Conservation (phyloP, 805 yeast species). For the Jamesozyma spencerorum region DNA sequence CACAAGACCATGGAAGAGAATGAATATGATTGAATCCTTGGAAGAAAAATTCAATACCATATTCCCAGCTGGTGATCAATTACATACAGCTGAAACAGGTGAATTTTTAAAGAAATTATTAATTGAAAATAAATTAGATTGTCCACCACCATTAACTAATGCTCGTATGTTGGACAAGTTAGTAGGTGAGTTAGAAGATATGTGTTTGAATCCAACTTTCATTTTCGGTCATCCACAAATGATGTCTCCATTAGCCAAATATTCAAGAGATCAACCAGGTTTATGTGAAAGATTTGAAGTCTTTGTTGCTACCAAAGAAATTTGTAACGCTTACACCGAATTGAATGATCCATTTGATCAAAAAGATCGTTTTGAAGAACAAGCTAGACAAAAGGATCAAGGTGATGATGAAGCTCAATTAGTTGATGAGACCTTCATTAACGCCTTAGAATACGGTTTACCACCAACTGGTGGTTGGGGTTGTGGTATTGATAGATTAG, state of each 20-base stretch:
- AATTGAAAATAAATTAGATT: constrained; percentile 72
- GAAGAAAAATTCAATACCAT: constrained; percentile 78
- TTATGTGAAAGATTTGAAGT: constrained; percentile 97
- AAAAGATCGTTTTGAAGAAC: constrained; percentile 95
- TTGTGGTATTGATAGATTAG: constrained; percentile 95
- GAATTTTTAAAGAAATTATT: constrained; percentile 75
- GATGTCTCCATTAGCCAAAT: constrained; percentile 99
- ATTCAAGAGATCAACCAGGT: constrained; percentile 86
- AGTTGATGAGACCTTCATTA: constrained; percentile 93
- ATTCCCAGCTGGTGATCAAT: constrained; percentile 92
- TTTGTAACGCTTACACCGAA: constrained; percentile 96
- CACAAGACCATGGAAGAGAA: constrained; percentile 96
- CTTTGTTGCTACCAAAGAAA: constrained; percentile 96
- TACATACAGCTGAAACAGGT: constrained; percentile 91
- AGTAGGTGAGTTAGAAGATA: constrained; percentile 93
- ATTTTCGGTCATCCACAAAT: constrained; percentile 98
- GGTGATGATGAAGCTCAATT: constrained; percentile 99
- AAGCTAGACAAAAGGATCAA: constrained; percentile 95
- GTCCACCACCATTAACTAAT: constrained; percentile 86
- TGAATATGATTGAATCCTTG: constrained; percentile 92
- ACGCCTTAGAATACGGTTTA: constrained; percentile 94
- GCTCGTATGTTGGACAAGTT: constrained; percentile 98
- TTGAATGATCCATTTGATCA: constrained; percentile 98
- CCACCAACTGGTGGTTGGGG: constrained; percentile 99
- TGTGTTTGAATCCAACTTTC: constrained; percentile 92